Percentiles rank a stretch among this genome's conserved stretches.
phyloP scores from a whole-genome alignment of 2,329 filamentous ascomycete genomes.

The Penicillium carneum region DNA sequence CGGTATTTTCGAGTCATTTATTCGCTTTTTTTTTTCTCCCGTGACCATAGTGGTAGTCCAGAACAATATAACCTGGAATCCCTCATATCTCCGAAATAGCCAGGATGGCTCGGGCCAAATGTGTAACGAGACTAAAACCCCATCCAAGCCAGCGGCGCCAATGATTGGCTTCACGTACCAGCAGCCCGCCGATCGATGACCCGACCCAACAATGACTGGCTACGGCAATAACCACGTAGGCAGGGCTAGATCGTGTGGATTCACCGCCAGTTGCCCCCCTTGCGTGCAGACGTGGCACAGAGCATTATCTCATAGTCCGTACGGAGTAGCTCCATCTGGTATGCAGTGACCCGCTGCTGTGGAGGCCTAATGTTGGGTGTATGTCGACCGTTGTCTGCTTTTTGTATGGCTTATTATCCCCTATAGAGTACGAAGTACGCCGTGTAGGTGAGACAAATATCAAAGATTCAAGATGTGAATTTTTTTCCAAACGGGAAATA shows the following conservation, averaged over 20 bases:
- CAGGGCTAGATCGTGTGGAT: conserved; percentile 36
- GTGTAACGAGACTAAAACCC: conserved; percentile 34
- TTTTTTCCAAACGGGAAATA: neutral
- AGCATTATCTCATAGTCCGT: conserved; percentile 5
- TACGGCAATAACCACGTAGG: conserved; percentile 35
- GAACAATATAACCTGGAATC: conserved; percentile 1
- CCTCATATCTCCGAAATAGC: conserved; percentile 23
- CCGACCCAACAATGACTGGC: conserved; percentile 38
- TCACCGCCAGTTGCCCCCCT: conserved; percentile 39
- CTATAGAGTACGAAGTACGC: neutral
- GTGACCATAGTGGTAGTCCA: conserved; percentile 1
- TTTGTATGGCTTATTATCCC: neutral
- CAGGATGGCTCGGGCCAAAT: conserved; percentile 30
- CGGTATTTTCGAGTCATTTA: conserved; percentile 14
- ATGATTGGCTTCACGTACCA: conserved; percentile 23
- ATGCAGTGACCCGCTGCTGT: conserved; percentile 11
- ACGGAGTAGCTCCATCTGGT: conserved; percentile 2
- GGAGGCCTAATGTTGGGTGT: neutral
- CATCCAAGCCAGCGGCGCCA: neutral
- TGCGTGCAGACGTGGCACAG: conserved; percentile 36
- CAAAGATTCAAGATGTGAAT: neutral
- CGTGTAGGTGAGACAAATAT: neutral
- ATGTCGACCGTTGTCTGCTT: neutral
- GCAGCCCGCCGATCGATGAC: conserved; percentile 39
- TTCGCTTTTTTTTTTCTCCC: neutral